These are phyloP conservation scores for Serendipita sp. DNA, from an alignment of 768 basidiomycete genomes.

Conservation along the genomic window DNA sequence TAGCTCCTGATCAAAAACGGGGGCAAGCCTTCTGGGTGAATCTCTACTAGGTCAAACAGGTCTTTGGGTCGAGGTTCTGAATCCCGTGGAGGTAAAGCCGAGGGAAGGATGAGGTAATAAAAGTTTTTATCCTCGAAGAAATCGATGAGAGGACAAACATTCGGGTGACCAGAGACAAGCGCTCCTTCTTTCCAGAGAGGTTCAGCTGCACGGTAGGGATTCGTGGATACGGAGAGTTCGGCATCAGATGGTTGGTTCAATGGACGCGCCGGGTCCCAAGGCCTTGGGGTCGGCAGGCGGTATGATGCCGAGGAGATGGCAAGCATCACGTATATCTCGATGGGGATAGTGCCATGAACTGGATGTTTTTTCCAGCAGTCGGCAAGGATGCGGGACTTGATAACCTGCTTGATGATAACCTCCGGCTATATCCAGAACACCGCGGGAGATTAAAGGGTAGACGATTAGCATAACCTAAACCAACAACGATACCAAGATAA, in stretches of 20 bases:
- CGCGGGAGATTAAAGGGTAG: slow-evolving; percentile 8
- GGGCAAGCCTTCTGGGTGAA: slow-evolving; percentile 70
- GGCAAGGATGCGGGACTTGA: slow-evolving; percentile 94
- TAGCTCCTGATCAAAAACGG: slow-evolving; percentile 60
- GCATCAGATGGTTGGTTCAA: slow-evolving; percentile 13
- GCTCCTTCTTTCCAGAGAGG: slow-evolving; percentile 47
- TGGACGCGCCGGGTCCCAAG: slow-evolving; percentile 65
- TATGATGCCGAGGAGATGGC: slow-evolving; percentile 70
- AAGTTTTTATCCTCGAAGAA: slow-evolving; percentile 96
- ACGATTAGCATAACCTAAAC: slow-evolving; percentile 4
- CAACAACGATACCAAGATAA: background rate
- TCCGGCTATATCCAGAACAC: slow-evolving; percentile 41
- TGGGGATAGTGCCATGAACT: slow-evolving; percentile 86
- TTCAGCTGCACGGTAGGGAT: background rate
- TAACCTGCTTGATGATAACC: slow-evolving; percentile 92
- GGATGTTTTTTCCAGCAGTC: slow-evolving; percentile 99
- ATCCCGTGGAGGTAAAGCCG: slow-evolving; percentile 25
- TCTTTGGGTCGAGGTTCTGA: slow-evolving; percentile 51
- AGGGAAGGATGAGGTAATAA: slow-evolving; percentile 86
- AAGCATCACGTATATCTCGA: slow-evolving; percentile 93
- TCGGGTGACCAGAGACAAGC: slow-evolving; percentile 76
- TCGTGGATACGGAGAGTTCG: slow-evolving; percentile 10
- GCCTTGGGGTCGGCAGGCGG: slow-evolving; percentile 47
- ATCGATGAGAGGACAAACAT: slow-evolving; percentile 84
- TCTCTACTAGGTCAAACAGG: slow-evolving; percentile 90